These are phyloP conservation scores for Bocquillonia castaneifolia DNA, from an alignment of 441 rosid genomes.

Conservation along the genomic window DNA sequence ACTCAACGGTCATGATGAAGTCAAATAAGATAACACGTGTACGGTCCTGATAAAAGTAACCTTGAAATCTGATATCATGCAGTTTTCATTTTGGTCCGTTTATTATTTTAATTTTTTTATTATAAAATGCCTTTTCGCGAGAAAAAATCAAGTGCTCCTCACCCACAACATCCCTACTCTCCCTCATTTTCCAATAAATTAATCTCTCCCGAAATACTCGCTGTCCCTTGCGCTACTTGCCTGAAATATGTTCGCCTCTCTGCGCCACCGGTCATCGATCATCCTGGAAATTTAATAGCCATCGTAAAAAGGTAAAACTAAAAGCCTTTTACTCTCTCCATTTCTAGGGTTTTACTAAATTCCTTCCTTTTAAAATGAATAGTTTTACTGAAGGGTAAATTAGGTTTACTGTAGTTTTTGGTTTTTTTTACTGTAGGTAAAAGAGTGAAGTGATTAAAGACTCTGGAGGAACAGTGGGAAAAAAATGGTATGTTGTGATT, in stretches of 20 bases:
- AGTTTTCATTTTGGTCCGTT: slow-evolving; percentile 22
- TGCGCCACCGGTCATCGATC: background rate
- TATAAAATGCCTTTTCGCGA: slow-evolving; percentile 14
- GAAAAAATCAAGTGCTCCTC: slow-evolving; percentile 52
- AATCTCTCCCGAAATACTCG: slow-evolving; percentile 1
- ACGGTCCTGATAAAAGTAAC: slow-evolving; percentile 26
- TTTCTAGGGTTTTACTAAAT: too few relatives aligned
- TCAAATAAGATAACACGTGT: slow-evolving; percentile 31
- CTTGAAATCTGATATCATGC: slow-evolving; percentile 31
- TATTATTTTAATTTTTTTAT: background rate
- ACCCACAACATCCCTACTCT: slow-evolving; percentile 27
- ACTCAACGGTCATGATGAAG: slow-evolving; percentile 34
- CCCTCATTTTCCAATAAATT: background rate
- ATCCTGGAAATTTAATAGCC: too few relatives aligned
- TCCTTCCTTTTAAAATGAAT: too few relatives aligned
- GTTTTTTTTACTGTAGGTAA: too few relatives aligned
- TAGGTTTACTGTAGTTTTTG: too few relatives aligned
- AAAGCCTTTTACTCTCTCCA: too few relatives aligned
- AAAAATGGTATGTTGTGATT: too few relatives aligned
- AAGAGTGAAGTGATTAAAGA: too few relatives aligned
- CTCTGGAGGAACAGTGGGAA: too few relatives aligned
- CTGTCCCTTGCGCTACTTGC: slow-evolving; percentile 24
- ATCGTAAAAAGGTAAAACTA: too few relatives aligned
- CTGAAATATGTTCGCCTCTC: too few relatives aligned
- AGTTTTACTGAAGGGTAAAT: too few relatives aligned